Evolutionary conservation across 306 rosid genomes (phyloP), one percentile per base, ranked within the genome.

Genomic region (Trifolium pratense): DNA sequence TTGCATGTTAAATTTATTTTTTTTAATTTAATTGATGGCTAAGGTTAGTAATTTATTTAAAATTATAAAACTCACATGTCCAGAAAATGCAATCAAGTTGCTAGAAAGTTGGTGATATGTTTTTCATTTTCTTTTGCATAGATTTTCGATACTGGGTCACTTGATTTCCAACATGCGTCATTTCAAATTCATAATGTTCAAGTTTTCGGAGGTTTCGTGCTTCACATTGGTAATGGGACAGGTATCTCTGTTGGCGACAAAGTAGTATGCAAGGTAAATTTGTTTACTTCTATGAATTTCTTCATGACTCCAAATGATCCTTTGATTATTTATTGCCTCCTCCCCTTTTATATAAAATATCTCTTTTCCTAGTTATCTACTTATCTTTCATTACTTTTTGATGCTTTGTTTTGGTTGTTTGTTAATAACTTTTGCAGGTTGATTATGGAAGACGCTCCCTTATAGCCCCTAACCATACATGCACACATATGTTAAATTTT

Each of bases 401-500:
- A 10, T 20, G 53, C 20, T 56, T 25, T 68, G 26, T n/a, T 67
- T 34, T 9, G 31, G 55, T 6, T 13, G 63, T 55, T 77, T 52
- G 72, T 51, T 68, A 15, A 31, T 77, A 62, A 16, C 55, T 65
- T 53, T 57, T 80, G 80, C 86, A 94, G 99, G 99, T 91, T 63
- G 97, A 94, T 79, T 94, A 90, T 26, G 87, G 61, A 70, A 89
- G 99, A 78, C 97, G 99, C 29, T 70, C 71, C 31, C 80, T 94
- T 16, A 86, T 88, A 77, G 97, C 99, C 36, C 99, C 99, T 32
- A 94, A 94, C 78, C 99, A 94, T 86, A 94, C 99, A 61, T 94
- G 99, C 82, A 94, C 99, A 1, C 99, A 94, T 76, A 91, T 94
- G 84, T 87, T 94, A 86, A 94, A 94, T 78, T 94, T 94, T 79